Evolutionary conservation across 129 eudicot species (phyloP), one percentile per base, ranked within the genome.

Genomic region (Mikania micrantha): DNA sequence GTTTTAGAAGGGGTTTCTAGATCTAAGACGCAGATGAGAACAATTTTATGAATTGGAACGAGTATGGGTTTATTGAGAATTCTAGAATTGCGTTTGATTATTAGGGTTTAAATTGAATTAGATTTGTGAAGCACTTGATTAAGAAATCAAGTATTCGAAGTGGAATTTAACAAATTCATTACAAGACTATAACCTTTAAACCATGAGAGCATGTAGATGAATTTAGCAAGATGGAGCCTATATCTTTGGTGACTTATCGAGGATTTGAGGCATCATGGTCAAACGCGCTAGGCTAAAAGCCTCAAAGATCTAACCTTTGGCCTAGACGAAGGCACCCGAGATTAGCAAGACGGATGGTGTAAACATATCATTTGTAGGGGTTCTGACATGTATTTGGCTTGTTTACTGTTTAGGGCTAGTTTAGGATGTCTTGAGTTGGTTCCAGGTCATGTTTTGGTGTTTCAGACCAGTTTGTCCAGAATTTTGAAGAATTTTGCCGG

Each of bases 1-100:
- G 10, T 5, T 25, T 40, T 42, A 21, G 11, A 41, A 21, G 10
- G 11, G 19, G 29, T 25, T 57, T 9, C 16, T 57, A 42, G 67
- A 71, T 71, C 67, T 44, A 29, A 60, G 29, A 42, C 34, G 60
- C 39, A 59, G 42, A 12, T 45, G 65, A 22, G 15, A 42, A 34
- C 22, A 58, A 22, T 59, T 31, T 0, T 59, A 32, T 71, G 48
- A 71, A 58, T 59, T 20, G 58, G 42, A 59, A 28, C 41, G 21
- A 58, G 36, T 36, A 5, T 4, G 15, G 15, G 13, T 34, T 9
- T 20, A 22, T 36, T 27, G 15, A 15, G 16, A 54, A 36, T 7
- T 39, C 17, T 9, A 39, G 39, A 54, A 36, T 54, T 54, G n/a
- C 5, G 25, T 36, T 34, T 36, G 64, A 21, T 50, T 53, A 52